These are phyloP conservation scores for Dictyostelium purpureum DNA, from an alignment of 78 protist species.

Conservation along the genomic window DNA sequence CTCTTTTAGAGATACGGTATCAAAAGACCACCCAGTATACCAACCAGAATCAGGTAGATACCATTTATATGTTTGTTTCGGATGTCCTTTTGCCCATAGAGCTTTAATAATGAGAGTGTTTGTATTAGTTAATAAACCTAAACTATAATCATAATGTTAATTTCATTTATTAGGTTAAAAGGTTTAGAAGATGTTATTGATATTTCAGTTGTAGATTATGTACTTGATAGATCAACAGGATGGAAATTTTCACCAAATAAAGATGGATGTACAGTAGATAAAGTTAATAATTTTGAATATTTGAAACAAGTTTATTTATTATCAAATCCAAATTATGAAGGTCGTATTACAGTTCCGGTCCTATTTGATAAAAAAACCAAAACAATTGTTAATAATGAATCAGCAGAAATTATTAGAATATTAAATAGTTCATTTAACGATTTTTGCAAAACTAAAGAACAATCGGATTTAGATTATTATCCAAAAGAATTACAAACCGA, in stretches of 20 bases:
- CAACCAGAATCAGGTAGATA: constrained; percentile 81
- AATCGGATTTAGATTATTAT: constrained; percentile 83
- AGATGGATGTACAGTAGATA: constrained; percentile 50
- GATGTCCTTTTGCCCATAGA: constrained; percentile 89
- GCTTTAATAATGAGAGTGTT: not conserved
- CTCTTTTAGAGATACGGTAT: not conserved
- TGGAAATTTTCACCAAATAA: constrained; percentile 10
- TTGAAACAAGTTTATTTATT: not conserved
- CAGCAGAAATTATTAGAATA: constrained; percentile 88
- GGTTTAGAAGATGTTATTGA: constrained; percentile 87
- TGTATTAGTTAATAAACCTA: not conserved
- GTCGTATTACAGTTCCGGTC: constrained; percentile 87
- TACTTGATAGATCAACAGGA: not conserved
- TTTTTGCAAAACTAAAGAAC: constrained; percentile 12
- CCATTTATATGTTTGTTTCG: constrained; percentile 60
- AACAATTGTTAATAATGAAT: constrained; percentile 92
- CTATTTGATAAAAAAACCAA: constrained; percentile 85
- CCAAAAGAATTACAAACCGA: constrained; percentile 49
- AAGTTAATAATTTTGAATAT: constrained; percentile 5
- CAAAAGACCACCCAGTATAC: not conserved
- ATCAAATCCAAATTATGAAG: constrained; percentile 41
- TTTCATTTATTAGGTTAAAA: constrained; percentile 27
- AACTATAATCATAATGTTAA: too few relatives aligned
- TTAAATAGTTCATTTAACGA: constrained; percentile 85
- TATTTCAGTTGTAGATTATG: constrained; percentile 35